Evolutionary conservation across 1,284 basidiomycete species (phyloP).

Genomic region (Cutaneotrichosporon sp.): DNA sequence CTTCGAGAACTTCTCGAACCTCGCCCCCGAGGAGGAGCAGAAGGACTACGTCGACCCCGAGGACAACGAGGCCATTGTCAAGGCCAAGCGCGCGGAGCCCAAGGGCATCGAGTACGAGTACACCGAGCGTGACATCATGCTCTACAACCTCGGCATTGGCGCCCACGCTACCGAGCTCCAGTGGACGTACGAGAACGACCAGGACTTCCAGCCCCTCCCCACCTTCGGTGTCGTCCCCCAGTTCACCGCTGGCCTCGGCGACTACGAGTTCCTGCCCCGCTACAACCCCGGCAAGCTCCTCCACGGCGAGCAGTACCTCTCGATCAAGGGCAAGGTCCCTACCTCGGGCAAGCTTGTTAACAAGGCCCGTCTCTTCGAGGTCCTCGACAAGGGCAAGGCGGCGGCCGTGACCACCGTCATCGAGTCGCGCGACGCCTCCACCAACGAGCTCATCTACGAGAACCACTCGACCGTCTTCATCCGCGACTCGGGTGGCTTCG

Average conservation of each 20-base stretch:
- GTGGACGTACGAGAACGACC: constrained; percentile 88
- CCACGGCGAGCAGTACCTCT: constrained; percentile 95
- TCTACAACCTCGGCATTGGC: constrained; percentile 97
- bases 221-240: constrained; percentile 98
- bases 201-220: constrained; percentile 79
- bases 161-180: constrained; percentile 89
- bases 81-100: constrained; percentile 69
- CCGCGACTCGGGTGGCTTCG: constrained; percentile 92
- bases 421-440: constrained; percentile 74
- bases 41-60: constrained; percentile 72
- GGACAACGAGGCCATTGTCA: constrained; percentile 78
- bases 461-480: constrained; percentile 92
- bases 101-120: constrained; percentile 70
- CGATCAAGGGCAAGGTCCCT: constrained; percentile 84
- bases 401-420: constrained; percentile 79
- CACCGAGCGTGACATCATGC: constrained; percentile 85
- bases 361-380: constrained; percentile 60
- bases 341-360: constrained; percentile 81
- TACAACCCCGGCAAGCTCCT: constrained; percentile 96
- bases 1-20: constrained; percentile 78
- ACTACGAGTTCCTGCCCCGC: constrained; percentile 80
- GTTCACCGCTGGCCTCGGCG: constrained; percentile 67
- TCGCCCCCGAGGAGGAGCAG: constrained; percentile 52
- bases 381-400: constrained; percentile 72
- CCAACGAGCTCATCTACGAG: constrained; percentile 84